A percentile compares a stretch with the other conserved stretches of the same genome.
Evolutionary conservation across 768 basidiomycete species (phyloP).

Genomic region (Boletus sp.): DNA sequence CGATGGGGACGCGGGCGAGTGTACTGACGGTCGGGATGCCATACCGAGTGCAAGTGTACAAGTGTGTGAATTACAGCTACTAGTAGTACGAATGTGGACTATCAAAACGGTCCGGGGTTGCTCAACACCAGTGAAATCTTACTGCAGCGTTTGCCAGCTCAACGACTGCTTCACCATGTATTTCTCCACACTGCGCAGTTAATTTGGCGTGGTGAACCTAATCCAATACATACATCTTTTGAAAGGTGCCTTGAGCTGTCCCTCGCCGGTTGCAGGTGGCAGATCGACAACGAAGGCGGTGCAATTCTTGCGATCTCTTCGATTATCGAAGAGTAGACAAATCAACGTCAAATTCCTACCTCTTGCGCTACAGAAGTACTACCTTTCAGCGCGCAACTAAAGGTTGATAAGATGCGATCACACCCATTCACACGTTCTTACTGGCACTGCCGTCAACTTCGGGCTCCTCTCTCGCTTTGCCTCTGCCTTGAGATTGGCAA

Average conservation of each 20-base stretch:
- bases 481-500: slow-evolving; percentile 51
- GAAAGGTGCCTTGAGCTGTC: slow-evolving; percentile 72
- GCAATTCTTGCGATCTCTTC: slow-evolving; percentile 91
- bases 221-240: slow-evolving; percentile 65
- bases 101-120: not conserved
- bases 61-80: too few species aligned
- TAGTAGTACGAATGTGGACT: too few species aligned
- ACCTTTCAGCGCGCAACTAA: slow-evolving; percentile 56
- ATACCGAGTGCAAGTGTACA: too few species aligned
- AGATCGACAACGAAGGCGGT: slow-evolving; percentile 87
- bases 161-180: slow-evolving; percentile 68
- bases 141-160: slow-evolving; percentile 69
- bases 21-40: slow-evolving; percentile 25
- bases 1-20: slow-evolving; percentile 19
- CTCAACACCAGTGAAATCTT: too few species aligned
- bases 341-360: not conserved
- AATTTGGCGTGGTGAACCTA: not conserved
- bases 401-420: slow-evolving; percentile 26
- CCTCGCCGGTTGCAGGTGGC: slow-evolving; percentile 52
- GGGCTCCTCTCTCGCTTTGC: slow-evolving; percentile 56
- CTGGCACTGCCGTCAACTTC: slow-evolving; percentile 41
- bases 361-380: slow-evolving; percentile 32
- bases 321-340: not conserved
- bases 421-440: slow-evolving; percentile 67
- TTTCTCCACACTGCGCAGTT: slow-evolving; percentile 72